phyloP scores from a whole-genome alignment of 1,284 basidiomycete species.

The Calocybe gambosa region DNA sequence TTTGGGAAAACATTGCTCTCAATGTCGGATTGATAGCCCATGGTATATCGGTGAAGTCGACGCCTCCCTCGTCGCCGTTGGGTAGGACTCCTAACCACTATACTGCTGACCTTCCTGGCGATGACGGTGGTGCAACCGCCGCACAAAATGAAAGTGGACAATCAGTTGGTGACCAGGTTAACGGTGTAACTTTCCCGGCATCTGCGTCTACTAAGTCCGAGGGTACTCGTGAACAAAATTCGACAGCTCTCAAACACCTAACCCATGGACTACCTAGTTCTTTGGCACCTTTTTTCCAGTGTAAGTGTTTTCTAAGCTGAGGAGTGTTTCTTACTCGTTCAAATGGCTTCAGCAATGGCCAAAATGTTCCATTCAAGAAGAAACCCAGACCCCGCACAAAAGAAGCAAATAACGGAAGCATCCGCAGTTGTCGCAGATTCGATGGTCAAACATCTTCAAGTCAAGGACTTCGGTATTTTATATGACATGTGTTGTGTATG shows the following conservation, averaged over 20 bases:
- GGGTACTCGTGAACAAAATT: slow-evolving; percentile 56
- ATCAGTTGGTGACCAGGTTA: background rate
- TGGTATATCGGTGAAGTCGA: slow-evolving; percentile 41
- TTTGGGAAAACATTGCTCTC: slow-evolving; percentile 84
- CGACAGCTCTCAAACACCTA: slow-evolving; percentile 76
- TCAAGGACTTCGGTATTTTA: slow-evolving; percentile 47
- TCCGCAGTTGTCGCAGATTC: slow-evolving; percentile 68
- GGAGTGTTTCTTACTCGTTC: background rate
- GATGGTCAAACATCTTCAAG: slow-evolving; percentile 67
- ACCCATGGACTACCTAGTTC: slow-evolving; percentile 75
- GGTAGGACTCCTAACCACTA: slow-evolving; percentile 39
- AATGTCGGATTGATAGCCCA: slow-evolving; percentile 53
- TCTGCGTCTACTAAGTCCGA: slow-evolving; percentile 35
- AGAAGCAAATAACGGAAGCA: slow-evolving; percentile 69
- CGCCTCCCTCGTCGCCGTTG: slow-evolving; percentile 35
- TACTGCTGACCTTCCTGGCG: slow-evolving; percentile 33
- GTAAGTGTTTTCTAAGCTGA: slow-evolving; percentile 36
- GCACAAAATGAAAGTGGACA: background rate
- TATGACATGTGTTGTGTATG: background rate
- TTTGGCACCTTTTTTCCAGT: slow-evolving; percentile 84
- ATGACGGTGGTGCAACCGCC: slow-evolving; percentile 21
- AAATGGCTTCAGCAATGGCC: slow-evolving; percentile 58
- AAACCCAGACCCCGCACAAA: slow-evolving; percentile 72
- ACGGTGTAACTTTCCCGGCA: slow-evolving; percentile 16
- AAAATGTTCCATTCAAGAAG: slow-evolving; percentile 84